Evolutionary conservation across 2,329 filamentous ascomycete genomes (phyloP), one percentile per base, ranked within the genome.

Genomic region (Cladophialophora exuberans): DNA sequence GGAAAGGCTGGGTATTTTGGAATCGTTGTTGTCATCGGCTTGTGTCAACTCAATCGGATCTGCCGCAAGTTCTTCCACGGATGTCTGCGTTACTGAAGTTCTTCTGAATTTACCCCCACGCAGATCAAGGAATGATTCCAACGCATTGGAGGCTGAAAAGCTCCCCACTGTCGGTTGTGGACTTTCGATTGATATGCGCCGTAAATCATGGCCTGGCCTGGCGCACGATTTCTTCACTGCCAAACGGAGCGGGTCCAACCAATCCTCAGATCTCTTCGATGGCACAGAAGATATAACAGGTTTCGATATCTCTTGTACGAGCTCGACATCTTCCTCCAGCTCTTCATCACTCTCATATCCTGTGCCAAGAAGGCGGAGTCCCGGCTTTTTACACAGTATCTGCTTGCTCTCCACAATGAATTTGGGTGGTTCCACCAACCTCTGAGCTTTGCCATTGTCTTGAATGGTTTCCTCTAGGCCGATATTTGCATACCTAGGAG

Each of bases 31-130:
- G 20, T 39, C n/a, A n/a, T 48, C 42, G 15, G 44, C 43, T 28
- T 61, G 59, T 30, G 61, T 62, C 26, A n/a, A 15, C 15, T 39
- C 39, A 42, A 60, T 18, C 45, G 60, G 54, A 5, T 50, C 17
- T 22, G 15, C 33, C 3, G 35, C 42, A 25, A 31, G 15, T 25
- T 50, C 17, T 22, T 11, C 33, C 3, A 30, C 42, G 20, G 36
- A 13, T 25, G 7, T 15, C 18, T 28, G 26, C 17, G 22, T 18
- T 39, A 22, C 26, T 20, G 28, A 5, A 25, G 22, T 22, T 38
- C 20, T 45, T 36, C 61, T 62, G 56, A 63, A 64, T 25, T 56
- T 60, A n/a, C 52, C 54, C 7, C 59, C 60, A 41, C 62, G 57
- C 17, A 64, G 49, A 30, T 64, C 61, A 20, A 64, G 52, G 31